Conservation (phyloP, 2,329 filamentous ascomycete genomes). For the Apiospora rasikravindrae region DNA sequence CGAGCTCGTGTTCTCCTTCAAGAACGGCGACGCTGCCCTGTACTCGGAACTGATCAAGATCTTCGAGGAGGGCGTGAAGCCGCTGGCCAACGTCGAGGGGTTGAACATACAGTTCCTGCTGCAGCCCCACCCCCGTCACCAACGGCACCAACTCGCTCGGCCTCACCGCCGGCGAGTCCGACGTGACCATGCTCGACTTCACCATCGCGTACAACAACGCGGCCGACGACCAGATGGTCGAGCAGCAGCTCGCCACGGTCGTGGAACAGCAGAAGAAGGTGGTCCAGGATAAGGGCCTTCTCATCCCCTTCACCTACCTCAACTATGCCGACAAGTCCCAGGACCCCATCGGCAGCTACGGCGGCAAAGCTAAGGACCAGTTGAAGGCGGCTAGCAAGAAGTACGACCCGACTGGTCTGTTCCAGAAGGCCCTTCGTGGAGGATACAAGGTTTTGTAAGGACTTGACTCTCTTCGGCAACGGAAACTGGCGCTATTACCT, state of each 20-base stretch:
- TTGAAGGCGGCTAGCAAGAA: conserved; percentile 30
- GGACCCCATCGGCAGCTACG: conserved; percentile 28
- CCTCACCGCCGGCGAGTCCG: neutral
- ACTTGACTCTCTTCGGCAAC: too few species aligned
- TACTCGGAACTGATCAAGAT: neutral
- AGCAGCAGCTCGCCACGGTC: neutral
- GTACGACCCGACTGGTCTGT: conserved; percentile 35
- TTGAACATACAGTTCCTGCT: neutral
- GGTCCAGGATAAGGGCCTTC: neutral
- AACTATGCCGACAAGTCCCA: conserved; percentile 30
- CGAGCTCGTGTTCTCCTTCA: neutral
- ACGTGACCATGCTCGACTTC: neutral
- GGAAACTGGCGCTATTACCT: too few species aligned
- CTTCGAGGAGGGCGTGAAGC: neutral
- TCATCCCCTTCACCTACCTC: conserved; percentile 25
- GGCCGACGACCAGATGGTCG: neutral
- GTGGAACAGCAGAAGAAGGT: neutral
- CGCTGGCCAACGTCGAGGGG: neutral
- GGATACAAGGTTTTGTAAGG: conserved; percentile 28
- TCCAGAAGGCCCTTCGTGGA: conserved; percentile 31
- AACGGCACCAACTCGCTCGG: neutral
- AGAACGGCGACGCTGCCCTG: neutral
- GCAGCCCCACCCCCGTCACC: neutral
- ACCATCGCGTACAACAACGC: neutral
- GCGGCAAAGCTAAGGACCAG: conserved; percentile 22